Evolutionary conservation across 441 rosid genomes (phyloP), one percentile per base, ranked within the genome.

Genomic region (Manihot esculenta): DNA sequence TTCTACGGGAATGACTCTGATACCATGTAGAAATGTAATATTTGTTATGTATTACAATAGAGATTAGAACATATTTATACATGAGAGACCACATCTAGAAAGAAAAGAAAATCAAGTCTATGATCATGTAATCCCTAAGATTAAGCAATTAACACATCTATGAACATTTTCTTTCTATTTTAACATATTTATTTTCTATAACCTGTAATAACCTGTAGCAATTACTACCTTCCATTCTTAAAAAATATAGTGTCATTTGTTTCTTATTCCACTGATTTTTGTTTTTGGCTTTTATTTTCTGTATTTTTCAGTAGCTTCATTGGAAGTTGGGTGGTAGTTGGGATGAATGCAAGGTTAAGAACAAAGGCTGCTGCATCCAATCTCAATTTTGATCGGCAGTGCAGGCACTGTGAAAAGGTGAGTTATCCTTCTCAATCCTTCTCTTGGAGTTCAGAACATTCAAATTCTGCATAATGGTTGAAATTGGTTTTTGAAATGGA

Each of bases 351-450:
- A 62, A 86, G 81, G 56, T 71, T 79, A 72, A 87, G 73, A 80
- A 87, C 97, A 17, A 84, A 86, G 77, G 87, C 87, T 73, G 84
- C 82, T 73, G 87, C 88, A 66, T 75, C 89, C 53, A 63, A 74
- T 78, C 93, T 87, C 65, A 84, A 76, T 77, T 93, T 95, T 76
- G 99, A 95, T 47, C 85, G 79, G 69, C 93, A 93, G 72, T 95
- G 99, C 77, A 82, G 74, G 62, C 95, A 93, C 74, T 95, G 98
- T 79, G 99, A 95, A 84, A 95, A 93, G 99, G 99, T 95, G 69
- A 76, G 42, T n/a, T 53, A 24, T 63, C n/a, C n/a, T 20, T 2
- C 10, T 15, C 33, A 10, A 18, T 35, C 30, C n/a, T 7, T 48
- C 10, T 42, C 24, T 14, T 23, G 0, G n/a, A 30, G 14, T n/a